phyloP scores from a whole-genome alignment of 2,329 filamentous ascomycete genomes.

The Zasmidium citrigriseum region DNA sequence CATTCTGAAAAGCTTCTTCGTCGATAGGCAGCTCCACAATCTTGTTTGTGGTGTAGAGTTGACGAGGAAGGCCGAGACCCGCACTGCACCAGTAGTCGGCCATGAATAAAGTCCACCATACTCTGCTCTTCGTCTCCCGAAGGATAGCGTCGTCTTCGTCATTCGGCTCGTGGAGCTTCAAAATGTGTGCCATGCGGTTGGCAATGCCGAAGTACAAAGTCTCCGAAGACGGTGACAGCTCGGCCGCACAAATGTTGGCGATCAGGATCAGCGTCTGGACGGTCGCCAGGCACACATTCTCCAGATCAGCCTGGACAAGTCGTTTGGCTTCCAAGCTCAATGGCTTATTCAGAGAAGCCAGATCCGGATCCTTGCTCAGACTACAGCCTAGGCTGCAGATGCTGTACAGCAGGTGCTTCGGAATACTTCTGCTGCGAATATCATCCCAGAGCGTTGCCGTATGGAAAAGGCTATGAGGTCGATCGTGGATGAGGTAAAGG shows the following conservation, averaged over 20 bases:
- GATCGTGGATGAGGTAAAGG: slow-evolving; percentile 37
- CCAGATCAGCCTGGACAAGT: slow-evolving; percentile 33
- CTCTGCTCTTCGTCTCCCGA: slow-evolving; percentile 40
- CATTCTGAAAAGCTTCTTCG: not conserved
- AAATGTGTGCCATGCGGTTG: slow-evolving; percentile 12
- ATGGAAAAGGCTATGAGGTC: slow-evolving; percentile 39
- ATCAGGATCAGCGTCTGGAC: slow-evolving; percentile 45
- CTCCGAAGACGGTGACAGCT: slow-evolving; percentile 40
- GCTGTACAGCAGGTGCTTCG: slow-evolving; percentile 1
- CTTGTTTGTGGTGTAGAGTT: slow-evolving; percentile 22
- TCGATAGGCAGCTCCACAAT: not conserved
- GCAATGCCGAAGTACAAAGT: slow-evolving; percentile 39
- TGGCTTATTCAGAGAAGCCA: not conserved
- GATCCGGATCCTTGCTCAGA: not conserved
- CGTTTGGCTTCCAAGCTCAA: slow-evolving; percentile 15
- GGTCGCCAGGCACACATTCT: slow-evolving; percentile 40
- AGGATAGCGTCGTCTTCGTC: slow-evolving; percentile 29
- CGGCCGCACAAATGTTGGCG: slow-evolving; percentile 36
- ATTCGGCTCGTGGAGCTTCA: slow-evolving; percentile 3
- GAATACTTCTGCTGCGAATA: not conserved
- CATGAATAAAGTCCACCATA: slow-evolving; percentile 46
- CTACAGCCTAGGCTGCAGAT: not conserved
- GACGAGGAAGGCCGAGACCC: slow-evolving; percentile 38
- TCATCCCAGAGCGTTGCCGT: slow-evolving; percentile 21
- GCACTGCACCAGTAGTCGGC: slow-evolving; percentile 44